Evolutionary conservation across 2,329 filamentous ascomycete species (phyloP), one percentile per base, ranked within the genome.

Genomic region (Aspergillus japonicus): DNA sequence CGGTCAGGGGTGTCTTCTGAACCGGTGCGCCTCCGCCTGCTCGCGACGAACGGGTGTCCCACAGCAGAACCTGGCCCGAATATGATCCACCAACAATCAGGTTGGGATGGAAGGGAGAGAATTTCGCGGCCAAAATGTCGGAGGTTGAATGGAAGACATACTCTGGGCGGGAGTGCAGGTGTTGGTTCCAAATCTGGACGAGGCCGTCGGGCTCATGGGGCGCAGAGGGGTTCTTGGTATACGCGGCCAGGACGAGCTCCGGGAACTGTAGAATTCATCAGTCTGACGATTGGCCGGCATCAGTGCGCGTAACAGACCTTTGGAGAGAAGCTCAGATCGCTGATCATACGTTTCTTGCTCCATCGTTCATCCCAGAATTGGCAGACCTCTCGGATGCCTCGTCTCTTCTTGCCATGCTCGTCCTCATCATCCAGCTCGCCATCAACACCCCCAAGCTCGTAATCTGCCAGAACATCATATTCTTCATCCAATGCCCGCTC

Each of bases 61-160:
- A 99, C 19, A 99, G 85, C 50, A 98, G 85, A 16, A 99, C 92
- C 77, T 99, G 96, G 6, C 95, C 95, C 61, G 91, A 96, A 78
- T 99, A 99, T 39, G 94, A 93, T 52, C 96, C 96, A 62, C 95
- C 95, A 62, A 99, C 87, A 69, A 99, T 96, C 56, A 99, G 83
- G 68, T 96, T 97, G 4, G 94, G 94, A 74, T 99, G 95, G 73
- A 97, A 97, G 0, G 95, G 95, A n/a, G 95, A 98, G 78, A 99
- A 99, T 67, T 95, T 96, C 64, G 95, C 95, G 0, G 93, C 91
- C 14, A 99, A 84, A 56, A 99, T 92, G 76, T 99, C 95, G 49
- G 93, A 97, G 62, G 96, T 94, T 10, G 94, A 93, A 69, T 96
- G 93, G 75, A 99, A 97, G 59, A 96, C 89, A 77, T 96, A 98